These are phyloP conservation scores for Talaromyces sp. DNA, from an alignment of 2,329 filamentous ascomycete genomes.

Conservation along the genomic window DNA sequence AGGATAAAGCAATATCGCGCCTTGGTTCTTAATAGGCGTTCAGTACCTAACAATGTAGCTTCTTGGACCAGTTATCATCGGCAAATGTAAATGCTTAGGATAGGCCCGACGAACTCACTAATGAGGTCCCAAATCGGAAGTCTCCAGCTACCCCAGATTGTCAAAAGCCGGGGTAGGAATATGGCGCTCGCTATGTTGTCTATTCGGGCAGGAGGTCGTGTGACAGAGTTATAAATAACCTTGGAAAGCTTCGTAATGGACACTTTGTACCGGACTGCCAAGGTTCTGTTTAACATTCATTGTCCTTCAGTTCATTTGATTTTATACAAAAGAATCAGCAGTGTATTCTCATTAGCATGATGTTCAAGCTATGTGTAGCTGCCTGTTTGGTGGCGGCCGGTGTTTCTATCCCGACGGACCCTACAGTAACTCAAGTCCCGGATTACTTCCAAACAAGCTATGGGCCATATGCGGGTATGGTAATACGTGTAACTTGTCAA, in stretches of 20 bases:
- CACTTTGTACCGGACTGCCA: too few relatives aligned
- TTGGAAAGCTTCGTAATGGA: neutral
- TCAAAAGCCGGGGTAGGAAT: neutral
- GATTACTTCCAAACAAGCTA: neutral
- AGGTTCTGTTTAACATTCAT: neutral
- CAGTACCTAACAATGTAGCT: neutral
- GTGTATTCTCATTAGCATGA: neutral
- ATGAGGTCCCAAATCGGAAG: neutral
- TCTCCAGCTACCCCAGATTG: neutral
- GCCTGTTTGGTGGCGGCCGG: neutral
- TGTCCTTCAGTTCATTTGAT: neutral
- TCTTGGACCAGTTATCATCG: neutral
- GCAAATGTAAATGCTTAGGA: neutral
- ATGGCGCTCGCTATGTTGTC: neutral
- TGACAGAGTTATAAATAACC: neutral
- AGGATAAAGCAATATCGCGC: neutral
- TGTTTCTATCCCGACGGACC: neutral
- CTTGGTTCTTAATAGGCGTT: neutral
- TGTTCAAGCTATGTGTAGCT: neutral
- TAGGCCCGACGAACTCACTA: neutral
- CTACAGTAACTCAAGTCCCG: neutral
- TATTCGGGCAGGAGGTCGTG: neutral
- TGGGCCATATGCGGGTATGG: neutral
- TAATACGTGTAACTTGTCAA: neutral
- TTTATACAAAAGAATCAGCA: neutral